Evolutionary conservation across 495 filamentous ascomycete species (phyloP).

Genomic region (Penicillium roqueforti): DNA sequence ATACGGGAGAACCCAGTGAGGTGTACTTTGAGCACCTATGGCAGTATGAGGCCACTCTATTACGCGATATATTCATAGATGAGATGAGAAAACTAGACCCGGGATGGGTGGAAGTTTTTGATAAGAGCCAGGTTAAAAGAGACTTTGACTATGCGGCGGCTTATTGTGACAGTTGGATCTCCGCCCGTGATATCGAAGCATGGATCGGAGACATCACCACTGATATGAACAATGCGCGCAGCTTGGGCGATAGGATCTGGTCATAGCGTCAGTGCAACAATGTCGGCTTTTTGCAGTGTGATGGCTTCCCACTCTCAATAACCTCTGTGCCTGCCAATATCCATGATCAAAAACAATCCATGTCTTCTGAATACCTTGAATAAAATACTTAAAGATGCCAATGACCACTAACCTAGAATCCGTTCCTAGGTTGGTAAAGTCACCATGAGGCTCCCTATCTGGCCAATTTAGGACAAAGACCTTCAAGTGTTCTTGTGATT

Average conservation of each 20-base stretch:
- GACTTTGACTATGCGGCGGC: conserved; percentile 4
- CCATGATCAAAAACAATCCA: too few species aligned
- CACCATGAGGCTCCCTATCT: too few species aligned
- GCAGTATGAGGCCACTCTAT: conserved; percentile 31
- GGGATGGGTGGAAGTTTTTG: conserved; percentile 17
- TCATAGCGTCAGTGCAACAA: too few species aligned
- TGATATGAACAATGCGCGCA: not conserved
- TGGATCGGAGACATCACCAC: not conserved
- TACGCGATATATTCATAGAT: conserved; percentile 30
- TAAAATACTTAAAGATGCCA: too few species aligned
- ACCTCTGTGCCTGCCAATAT: too few species aligned
- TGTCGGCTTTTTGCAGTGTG: too few species aligned
- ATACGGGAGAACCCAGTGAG: conserved; percentile 22
- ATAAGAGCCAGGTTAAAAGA: conserved; percentile 5
- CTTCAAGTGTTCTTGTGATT: too few species aligned
- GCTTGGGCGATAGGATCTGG: not conserved
- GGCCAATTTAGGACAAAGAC: too few species aligned
- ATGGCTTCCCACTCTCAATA: too few species aligned
- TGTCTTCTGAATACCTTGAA: too few species aligned
- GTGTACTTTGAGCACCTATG: conserved; percentile 22
- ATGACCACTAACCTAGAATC: too few species aligned
- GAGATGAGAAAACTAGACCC: conserved; percentile 25
- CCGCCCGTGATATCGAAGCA: not conserved
- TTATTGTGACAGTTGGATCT: not conserved
- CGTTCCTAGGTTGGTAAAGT: too few species aligned